Conservation (phyloP, 2,329 filamentous ascomycete species). For the Diaporthe sp. region DNA sequence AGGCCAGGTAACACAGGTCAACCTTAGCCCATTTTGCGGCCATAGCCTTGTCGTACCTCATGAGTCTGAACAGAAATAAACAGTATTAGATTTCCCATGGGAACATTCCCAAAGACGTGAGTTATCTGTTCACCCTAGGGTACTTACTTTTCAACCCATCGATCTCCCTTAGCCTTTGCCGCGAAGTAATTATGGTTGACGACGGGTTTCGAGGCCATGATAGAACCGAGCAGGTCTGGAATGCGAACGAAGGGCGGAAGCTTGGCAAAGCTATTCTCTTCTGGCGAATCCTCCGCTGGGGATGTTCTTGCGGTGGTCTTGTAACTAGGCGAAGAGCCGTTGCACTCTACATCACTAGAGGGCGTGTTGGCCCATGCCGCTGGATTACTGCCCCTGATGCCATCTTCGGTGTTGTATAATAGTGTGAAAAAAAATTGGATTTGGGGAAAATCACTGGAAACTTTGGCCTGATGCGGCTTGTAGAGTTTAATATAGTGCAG, state of each 20-base stretch:
- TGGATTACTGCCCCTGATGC: not conserved
- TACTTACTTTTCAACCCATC: not conserved
- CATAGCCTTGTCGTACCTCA: not conserved
- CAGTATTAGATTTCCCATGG: too few relatives aligned
- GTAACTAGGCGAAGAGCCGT: not conserved
- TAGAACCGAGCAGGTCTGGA: not conserved
- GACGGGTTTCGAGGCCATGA: not conserved
- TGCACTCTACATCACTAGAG: not conserved
- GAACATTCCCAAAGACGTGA: too few relatives aligned
- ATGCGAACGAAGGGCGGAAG: not conserved
- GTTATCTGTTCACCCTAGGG: too few relatives aligned
- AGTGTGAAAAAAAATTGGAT: not conserved
- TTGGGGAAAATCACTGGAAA: too few relatives aligned
- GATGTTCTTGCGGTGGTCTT: not conserved
- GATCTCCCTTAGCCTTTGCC: not conserved
- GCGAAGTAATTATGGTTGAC: not conserved
- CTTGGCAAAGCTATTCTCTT: not conserved
- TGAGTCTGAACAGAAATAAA: not conserved
- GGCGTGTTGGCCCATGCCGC: not conserved
- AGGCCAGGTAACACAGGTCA: not conserved
- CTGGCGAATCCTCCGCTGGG: not conserved
- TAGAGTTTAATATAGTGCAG: too few relatives aligned
- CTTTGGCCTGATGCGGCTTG: too few relatives aligned
- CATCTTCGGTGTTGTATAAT: not conserved
- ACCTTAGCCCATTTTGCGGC: not conserved